These are phyloP conservation scores for Lotus japonicus DNA, from an alignment of 306 rosid genomes.

Conservation along the genomic window DNA sequence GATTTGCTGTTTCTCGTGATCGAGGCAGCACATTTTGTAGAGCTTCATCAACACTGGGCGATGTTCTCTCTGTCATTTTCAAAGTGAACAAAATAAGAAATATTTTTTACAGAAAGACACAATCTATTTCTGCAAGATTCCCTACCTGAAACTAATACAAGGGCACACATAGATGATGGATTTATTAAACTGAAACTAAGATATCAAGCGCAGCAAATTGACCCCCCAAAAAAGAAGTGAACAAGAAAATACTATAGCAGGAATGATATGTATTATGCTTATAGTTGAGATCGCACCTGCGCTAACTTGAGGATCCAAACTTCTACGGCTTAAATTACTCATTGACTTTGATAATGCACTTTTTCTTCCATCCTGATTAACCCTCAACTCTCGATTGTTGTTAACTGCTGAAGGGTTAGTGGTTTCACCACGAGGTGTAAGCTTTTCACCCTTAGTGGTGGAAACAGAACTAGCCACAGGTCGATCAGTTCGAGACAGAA, in stretches of 20 bases:
- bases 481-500: slow-evolving; percentile 52
- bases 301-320: slow-evolving; percentile 50
- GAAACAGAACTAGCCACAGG: slow-evolving; percentile 43
- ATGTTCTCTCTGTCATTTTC: slow-evolving; percentile 35
- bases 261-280: background rate
- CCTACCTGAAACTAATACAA: background rate
- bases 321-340: slow-evolving; percentile 47
- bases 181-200: background rate
- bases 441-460: slow-evolving; percentile 59
- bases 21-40: slow-evolving; percentile 38
- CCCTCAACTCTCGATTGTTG: slow-evolving; percentile 52
- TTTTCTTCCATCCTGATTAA: slow-evolving; percentile 54
- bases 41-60: slow-evolving; percentile 38
- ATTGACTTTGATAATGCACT: slow-evolving; percentile 36
- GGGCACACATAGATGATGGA: too few species aligned
- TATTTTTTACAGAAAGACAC: slow-evolving; percentile 16
- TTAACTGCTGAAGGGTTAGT: slow-evolving; percentile 39
- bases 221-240: slow-evolving; percentile 4
- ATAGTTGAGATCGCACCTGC: slow-evolving; percentile 46
- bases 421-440: slow-evolving; percentile 47
- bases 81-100: slow-evolving; percentile 19
- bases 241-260: slow-evolving; percentile 1
- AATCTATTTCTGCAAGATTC: slow-evolving; percentile 30
- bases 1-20: slow-evolving; percentile 41
- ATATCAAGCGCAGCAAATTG: background rate